Conservation (phyloP, 1,284 basidiomycete species). For the Gymnopus androsaceus region DNA sequence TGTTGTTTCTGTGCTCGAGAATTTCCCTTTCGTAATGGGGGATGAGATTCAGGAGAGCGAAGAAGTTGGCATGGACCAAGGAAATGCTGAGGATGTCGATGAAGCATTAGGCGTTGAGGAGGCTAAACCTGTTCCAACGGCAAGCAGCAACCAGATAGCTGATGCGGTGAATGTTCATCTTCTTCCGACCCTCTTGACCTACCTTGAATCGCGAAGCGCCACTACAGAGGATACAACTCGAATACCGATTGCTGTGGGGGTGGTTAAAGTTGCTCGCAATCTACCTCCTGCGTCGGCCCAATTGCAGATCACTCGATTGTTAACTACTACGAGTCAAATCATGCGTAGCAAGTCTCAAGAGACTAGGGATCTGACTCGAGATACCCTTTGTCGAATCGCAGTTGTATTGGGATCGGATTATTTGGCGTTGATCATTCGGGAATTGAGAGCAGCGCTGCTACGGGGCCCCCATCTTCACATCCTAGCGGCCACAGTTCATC, state of each 20-base stretch:
- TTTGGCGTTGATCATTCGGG: constrained; percentile 75
- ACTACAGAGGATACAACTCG: constrained; percentile 81
- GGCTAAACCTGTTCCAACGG: constrained; percentile 20
- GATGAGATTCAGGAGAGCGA: constrained; percentile 30
- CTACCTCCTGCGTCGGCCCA: constrained; percentile 74
- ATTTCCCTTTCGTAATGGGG: constrained; percentile 90
- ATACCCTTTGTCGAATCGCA: constrained; percentile 84
- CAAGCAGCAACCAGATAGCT: constrained; percentile 57
- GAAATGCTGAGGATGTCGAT: constrained; percentile 32
- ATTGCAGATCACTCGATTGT: constrained; percentile 75
- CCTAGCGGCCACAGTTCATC: constrained; percentile 84
- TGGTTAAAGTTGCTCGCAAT: constrained; percentile 82
- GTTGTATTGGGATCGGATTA: constrained; percentile 75
- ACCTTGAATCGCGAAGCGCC: constrained; percentile 84
- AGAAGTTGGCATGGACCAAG: constrained; percentile 33
- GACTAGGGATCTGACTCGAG: constrained; percentile 86
- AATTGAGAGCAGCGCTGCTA: constrained; percentile 80
- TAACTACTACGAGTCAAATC: constrained; percentile 87
- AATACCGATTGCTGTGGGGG: constrained; percentile 88
- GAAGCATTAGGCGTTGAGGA: constrained; percentile 29
- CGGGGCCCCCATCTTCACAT: constrained; percentile 96
- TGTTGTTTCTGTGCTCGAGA: constrained; percentile 85
- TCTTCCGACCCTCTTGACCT: constrained; percentile 75
- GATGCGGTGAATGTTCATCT: constrained; percentile 79
- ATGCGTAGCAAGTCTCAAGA: constrained; percentile 93